phyloP scores from a whole-genome alignment of 75 land plant genomes.

The Picea glauca region DNA sequence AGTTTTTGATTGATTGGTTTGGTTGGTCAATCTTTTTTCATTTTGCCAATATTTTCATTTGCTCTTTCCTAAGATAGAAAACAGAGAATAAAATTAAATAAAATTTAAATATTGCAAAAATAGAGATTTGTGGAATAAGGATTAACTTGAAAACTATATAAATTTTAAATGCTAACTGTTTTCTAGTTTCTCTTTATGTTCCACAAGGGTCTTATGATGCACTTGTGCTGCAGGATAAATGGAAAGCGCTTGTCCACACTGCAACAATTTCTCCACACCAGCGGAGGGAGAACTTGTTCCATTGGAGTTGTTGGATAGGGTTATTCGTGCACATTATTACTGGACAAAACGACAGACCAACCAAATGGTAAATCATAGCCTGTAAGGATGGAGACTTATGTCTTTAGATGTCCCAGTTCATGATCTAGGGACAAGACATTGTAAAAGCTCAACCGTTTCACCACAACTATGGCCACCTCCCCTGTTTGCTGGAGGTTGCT shows the following conservation, averaged over 20 bases:
- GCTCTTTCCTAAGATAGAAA: slow-evolving; percentile 4
- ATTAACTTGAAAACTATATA: neutral
- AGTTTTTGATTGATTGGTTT: too few relatives aligned
- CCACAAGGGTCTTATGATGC: neutral
- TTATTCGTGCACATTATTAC: too few relatives aligned
- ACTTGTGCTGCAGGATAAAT: slow-evolving; percentile 62
- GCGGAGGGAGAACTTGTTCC: slow-evolving; percentile 88
- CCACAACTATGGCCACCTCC: too few relatives aligned
- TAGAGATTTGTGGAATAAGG: slow-evolving; percentile 10
- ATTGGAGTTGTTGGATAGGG: slow-evolving; percentile 71
- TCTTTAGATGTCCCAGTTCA: too few relatives aligned
- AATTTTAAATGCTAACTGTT: neutral
- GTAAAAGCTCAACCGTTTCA: too few relatives aligned
- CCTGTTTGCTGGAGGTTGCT: too few relatives aligned
- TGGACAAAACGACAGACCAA: too few relatives aligned
- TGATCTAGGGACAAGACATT: too few relatives aligned
- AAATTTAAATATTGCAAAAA: slow-evolving; percentile 18
- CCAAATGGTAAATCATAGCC: too few relatives aligned
- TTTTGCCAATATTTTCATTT: too few relatives aligned
- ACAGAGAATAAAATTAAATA: slow-evolving; percentile 8
- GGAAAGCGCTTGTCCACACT: slow-evolving; percentile 93
- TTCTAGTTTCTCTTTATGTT: neutral
- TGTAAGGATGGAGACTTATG: too few relatives aligned
- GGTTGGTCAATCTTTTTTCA: too few relatives aligned
- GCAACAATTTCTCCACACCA: slow-evolving; percentile 90